phyloP scores from a whole-genome alignment of 768 basidiomycete species.

The Hericium coralloides region DNA sequence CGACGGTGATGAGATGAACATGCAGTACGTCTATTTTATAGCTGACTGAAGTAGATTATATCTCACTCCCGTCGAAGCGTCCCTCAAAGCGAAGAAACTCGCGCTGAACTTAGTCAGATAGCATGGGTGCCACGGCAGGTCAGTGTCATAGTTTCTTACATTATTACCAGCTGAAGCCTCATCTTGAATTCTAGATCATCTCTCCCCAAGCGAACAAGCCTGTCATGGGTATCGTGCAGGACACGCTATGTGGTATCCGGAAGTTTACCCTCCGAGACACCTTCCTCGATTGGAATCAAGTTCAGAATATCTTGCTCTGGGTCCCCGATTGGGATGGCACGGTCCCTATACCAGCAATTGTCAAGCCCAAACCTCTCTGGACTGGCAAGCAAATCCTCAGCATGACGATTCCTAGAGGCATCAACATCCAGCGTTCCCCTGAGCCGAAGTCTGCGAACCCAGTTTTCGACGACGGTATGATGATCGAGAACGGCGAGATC shows the following conservation, averaged over 20 bases:
- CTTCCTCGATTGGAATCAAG: conserved; percentile 91
- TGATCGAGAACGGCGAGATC: conserved; percentile 95
- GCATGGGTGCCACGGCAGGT: conserved; percentile 98
- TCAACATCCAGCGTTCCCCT: conserved; percentile 81
- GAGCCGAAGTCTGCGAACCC: conserved; percentile 76
- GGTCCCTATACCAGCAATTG: conserved; percentile 86
- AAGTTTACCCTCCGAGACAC: conserved; percentile 95
- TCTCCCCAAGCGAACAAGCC: conserved; percentile 99
- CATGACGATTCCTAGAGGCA: conserved; percentile 87
- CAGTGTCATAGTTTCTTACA: conserved; percentile 9
- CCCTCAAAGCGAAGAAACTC: conserved; percentile 96
- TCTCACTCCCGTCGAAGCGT: conserved; percentile 41
- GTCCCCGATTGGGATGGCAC: conserved; percentile 95
- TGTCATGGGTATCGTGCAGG: conserved; percentile 99
- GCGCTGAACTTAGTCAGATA: conserved; percentile 95
- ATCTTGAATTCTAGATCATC: conserved; percentile 60
- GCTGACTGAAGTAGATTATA: conserved; percentile 2
- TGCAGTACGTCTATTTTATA: conserved; percentile 73
- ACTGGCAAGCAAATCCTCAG: conserved; percentile 95
- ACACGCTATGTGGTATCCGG: conserved; percentile 94
- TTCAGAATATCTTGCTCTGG: conserved; percentile 98
- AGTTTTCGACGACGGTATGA: conserved; percentile 86
- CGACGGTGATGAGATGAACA: conserved; percentile 99
- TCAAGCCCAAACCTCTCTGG: conserved; percentile 97
- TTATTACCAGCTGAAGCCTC: not conserved